These are phyloP conservation scores for Agapanthus africanus DNA, from an alignment of 106 monocot genomes.

Conservation along the genomic window DNA sequence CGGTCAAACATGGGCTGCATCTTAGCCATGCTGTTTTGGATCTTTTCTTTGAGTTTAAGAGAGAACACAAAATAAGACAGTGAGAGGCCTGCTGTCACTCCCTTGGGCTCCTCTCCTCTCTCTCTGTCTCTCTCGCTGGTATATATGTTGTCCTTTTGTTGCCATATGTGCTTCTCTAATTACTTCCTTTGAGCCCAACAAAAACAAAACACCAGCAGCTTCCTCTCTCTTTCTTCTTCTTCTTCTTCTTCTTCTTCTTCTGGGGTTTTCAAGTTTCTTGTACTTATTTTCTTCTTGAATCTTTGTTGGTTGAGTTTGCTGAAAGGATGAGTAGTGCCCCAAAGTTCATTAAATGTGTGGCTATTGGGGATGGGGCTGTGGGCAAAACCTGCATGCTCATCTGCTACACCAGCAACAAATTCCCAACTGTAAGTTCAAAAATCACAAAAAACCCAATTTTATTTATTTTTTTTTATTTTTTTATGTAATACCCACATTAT, in stretches of 20 bases:
- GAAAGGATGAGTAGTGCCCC: conserved; percentile 50
- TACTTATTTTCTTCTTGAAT: not conserved
- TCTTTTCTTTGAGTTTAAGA: too few relatives aligned
- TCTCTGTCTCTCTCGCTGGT: too few relatives aligned
- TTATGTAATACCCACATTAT: not conserved
- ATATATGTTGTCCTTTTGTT: not conserved
- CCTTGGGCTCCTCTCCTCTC: too few relatives aligned
- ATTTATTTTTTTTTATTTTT: not conserved
- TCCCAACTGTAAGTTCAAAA: conserved; percentile 52
- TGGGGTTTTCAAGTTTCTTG: not conserved
- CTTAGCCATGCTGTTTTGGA: too few relatives aligned
- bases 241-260: not conserved
- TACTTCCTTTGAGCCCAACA: not conserved
- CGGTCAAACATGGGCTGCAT: too few relatives aligned
- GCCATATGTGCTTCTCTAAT: not conserved
- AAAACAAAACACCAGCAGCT: not conserved
- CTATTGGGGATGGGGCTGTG: conserved; percentile 80
- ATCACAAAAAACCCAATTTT: not conserved
- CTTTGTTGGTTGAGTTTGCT: not conserved
- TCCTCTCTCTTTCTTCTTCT: not conserved
- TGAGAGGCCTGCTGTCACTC: too few relatives aligned
- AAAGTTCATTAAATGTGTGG: conserved; percentile 87
- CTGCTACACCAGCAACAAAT: conserved; percentile 96
- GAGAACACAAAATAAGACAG: too few relatives aligned
- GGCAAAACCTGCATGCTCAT: conserved; percentile 93